phyloP scores from a whole-genome alignment of 352 stramenopile species.

The Globisporangium nunn region DNA sequence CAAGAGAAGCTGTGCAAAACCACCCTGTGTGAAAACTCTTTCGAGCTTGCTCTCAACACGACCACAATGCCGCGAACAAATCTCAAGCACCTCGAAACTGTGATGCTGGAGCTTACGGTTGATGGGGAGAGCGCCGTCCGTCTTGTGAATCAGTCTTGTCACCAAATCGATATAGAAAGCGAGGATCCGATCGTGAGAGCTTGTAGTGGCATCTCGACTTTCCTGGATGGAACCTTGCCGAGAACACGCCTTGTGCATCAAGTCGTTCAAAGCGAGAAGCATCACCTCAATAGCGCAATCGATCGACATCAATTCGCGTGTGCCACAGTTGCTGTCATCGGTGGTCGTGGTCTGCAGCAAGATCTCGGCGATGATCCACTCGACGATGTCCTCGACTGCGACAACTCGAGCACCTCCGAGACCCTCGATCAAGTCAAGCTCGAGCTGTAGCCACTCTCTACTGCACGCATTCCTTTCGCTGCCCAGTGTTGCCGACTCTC shows the following conservation, averaged over 20 bases:
- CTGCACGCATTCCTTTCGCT: background rate
- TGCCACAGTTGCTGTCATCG: background rate
- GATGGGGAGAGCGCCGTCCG: background rate
- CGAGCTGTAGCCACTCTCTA: constrained; percentile 4
- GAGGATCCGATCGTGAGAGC: constrained; percentile 1
- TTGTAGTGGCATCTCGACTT: background rate
- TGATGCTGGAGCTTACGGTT: constrained; percentile 6
- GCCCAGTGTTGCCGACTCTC: background rate
- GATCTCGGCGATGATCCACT: constrained; percentile 13
- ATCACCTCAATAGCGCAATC: constrained; percentile 1
- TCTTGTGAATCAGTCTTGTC: background rate
- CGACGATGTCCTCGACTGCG: constrained; percentile 2
- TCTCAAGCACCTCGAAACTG: constrained; percentile 12
- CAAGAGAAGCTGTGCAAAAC: constrained; percentile 1
- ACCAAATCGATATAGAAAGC: constrained; percentile 1
- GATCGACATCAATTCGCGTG: background rate
- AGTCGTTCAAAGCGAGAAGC: constrained; percentile 11
- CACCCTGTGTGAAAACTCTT: background rate
- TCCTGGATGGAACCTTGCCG: background rate
- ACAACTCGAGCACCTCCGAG: background rate
- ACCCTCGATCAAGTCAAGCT: constrained; percentile 7
- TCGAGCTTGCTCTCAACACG: background rate
- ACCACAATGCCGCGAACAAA: constrained; percentile 7
- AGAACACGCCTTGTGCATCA: constrained; percentile 8
- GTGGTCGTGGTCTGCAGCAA: background rate